A percentile compares a stretch with the other conserved stretches of the same genome.
These are phyloP conservation scores for Aureobasidium sp. DNA, from an alignment of 2,329 filamentous ascomycete genomes.

Conservation along the genomic window DNA sequence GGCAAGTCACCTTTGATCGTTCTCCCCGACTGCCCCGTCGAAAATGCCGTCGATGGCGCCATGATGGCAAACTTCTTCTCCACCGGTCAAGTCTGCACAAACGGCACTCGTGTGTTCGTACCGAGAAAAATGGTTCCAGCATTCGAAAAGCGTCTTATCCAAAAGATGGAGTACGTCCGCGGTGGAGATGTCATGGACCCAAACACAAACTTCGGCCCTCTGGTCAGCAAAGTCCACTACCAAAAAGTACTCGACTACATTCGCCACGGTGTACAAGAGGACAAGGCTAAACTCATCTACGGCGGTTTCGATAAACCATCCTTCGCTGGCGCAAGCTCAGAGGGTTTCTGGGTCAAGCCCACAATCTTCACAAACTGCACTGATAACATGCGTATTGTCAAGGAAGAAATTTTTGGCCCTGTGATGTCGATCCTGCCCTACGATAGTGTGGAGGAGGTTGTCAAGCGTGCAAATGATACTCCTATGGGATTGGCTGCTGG, in stretches of 20 bases:
- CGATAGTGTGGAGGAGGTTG: conserved; percentile 57
- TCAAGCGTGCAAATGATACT: conserved; percentile 67
- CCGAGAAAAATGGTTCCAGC: conserved; percentile 53
- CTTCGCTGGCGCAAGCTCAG: conserved; percentile 35
- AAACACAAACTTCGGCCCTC: conserved; percentile 72
- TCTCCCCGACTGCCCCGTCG: conserved; percentile 68
- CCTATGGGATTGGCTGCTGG: conserved; percentile 73
- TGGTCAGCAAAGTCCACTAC: conserved; percentile 65
- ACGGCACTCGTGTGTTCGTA: conserved; percentile 81
- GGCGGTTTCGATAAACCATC: conserved; percentile 56
- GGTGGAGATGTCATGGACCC: conserved; percentile 64
- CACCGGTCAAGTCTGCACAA: conserved; percentile 86
- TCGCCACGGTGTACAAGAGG: conserved; percentile 60
- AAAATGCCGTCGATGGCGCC: conserved; percentile 75
- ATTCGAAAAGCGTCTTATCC: conserved; percentile 61
- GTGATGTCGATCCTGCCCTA: conserved; percentile 78
- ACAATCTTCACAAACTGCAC: conserved; percentile 82
- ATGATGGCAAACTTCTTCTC: conserved; percentile 95
- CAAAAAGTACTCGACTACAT: conserved; percentile 76
- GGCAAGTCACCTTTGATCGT: conserved; percentile 77
- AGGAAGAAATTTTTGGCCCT: conserved; percentile 82
- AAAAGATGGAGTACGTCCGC: conserved; percentile 62
- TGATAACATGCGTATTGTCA: conserved; percentile 69
- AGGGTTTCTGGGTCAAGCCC: conserved; percentile 77
- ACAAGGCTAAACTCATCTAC: conserved; percentile 64